Evolutionary conservation across 148 eudicot species (phyloP).

Genomic region (Chenopodium suecicum): DNA sequence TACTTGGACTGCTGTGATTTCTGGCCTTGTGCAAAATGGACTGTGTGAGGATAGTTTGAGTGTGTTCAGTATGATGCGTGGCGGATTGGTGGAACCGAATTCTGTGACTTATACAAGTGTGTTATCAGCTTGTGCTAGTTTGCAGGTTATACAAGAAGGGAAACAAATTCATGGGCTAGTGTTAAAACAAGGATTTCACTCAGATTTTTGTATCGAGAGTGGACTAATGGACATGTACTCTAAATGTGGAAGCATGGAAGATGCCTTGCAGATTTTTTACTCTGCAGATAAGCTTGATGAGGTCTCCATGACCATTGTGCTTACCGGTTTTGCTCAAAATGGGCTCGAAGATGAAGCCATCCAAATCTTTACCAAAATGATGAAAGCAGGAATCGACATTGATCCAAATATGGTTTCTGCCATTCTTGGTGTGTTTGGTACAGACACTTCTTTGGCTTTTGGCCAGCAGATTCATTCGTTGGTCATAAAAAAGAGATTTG

Average conservation of each 20-base stretch:
- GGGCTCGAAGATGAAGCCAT: constrained; percentile 76
- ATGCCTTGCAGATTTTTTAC: constrained; percentile 61
- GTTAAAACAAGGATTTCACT: constrained; percentile 60
- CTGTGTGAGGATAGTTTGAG: constrained; percentile 57
- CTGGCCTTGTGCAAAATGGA: constrained; percentile 63
- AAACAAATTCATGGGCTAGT: constrained; percentile 60
- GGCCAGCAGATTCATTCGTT: constrained; percentile 76
- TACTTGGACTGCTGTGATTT: constrained; percentile 84
- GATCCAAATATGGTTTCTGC: constrained; percentile 81
- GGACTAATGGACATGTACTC: constrained; percentile 94
- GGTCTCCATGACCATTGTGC: constrained; percentile 70
- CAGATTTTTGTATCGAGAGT: constrained; percentile 71
- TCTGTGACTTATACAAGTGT: constrained; percentile 62
- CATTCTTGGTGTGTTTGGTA: constrained; percentile 74
- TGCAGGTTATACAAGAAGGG: constrained; percentile 60
- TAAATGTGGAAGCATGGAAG: constrained; percentile 62
- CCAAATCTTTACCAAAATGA: constrained; percentile 58
- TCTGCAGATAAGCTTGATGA: constrained; percentile 61
- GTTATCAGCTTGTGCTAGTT: constrained; percentile 72
- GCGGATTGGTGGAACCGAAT: constrained; percentile 57
- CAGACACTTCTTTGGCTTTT: constrained; percentile 56
- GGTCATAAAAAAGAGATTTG: constrained; percentile 51
- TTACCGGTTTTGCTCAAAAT: constrained; percentile 77
- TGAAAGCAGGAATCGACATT: constrained; percentile 48
- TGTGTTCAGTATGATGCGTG: constrained; percentile 50